These are phyloP conservation scores for Mucor racemosus DNA, from an alignment of 371 early-diverging fungal genomes.

Conservation along the genomic window DNA sequence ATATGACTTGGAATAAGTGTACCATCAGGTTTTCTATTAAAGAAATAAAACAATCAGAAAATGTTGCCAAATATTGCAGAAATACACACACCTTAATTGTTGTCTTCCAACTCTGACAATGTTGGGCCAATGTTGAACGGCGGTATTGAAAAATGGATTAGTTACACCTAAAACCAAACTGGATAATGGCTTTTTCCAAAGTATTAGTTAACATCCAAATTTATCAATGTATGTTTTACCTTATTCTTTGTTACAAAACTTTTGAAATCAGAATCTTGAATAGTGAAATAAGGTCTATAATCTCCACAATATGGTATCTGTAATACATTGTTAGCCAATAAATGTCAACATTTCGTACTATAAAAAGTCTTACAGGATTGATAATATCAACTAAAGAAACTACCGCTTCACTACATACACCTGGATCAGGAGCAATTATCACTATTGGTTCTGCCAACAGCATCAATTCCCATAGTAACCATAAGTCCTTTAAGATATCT, in stretches of 20 bases:
- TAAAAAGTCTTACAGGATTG: slow-evolving; percentile 74
- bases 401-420: slow-evolving; percentile 84
- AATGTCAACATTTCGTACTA: no score
- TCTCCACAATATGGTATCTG: slow-evolving; percentile 94
- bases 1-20: slow-evolving; percentile 41
- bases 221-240: slow-evolving; percentile 34
- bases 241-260: slow-evolving; percentile 67
- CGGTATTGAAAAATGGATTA: slow-evolving; percentile 91
- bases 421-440: slow-evolving; percentile 89
- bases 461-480: slow-evolving; percentile 95
- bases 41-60: neutral
- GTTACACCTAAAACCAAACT: slow-evolving; percentile 92
- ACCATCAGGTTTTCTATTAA: slow-evolving; percentile 53
- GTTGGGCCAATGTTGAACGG: slow-evolving; percentile 93
- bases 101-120: slow-evolving; percentile 77
- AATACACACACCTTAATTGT: slow-evolving; percentile 44
- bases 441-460: slow-evolving; percentile 91
- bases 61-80: neutral
- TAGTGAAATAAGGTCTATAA: slow-evolving; percentile 95
- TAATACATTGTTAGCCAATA: neutral
- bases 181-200: slow-evolving; percentile 66
- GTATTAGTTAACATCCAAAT: neutral
- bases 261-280: slow-evolving; percentile 93
- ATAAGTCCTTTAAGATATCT: slow-evolving; percentile 79
- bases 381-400: slow-evolving; percentile 88